A percentile compares a stretch with the other conserved stretches of the same genome.
Conservation (phyloP, 1,284 basidiomycete genomes). For the Trichosporon coremiiforme region DNA sequence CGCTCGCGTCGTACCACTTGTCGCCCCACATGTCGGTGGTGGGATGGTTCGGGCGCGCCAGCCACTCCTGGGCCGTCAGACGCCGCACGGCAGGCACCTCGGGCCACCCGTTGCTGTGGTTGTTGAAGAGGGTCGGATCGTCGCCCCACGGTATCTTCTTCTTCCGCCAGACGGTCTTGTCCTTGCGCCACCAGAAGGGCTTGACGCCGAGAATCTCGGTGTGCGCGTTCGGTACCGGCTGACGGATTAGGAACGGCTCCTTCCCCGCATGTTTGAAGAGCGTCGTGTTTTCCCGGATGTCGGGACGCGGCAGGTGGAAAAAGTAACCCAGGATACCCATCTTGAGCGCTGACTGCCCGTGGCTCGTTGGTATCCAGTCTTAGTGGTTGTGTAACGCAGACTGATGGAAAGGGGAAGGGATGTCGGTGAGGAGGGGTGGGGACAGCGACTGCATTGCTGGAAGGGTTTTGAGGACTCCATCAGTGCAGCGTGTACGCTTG, state of each 20-base stretch:
- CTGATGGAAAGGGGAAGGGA: neutral
- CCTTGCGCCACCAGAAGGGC: constrained; percentile 6
- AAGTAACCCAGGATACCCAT: neutral
- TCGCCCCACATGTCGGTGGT: neutral
- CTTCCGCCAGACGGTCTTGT: neutral
- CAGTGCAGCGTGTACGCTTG: neutral
- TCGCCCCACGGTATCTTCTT: neutral
- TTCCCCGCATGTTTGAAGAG: constrained; percentile 4
- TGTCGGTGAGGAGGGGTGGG: neutral
- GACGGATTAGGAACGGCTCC: neutral
- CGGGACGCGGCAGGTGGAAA: neutral
- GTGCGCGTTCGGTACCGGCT: neutral
- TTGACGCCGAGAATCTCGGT: neutral
- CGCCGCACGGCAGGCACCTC: neutral
- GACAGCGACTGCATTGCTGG: neutral
- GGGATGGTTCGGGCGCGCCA: neutral
- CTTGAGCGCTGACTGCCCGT: neutral
- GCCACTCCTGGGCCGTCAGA: neutral
- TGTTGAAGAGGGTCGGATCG: neutral
- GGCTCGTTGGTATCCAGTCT: no score
- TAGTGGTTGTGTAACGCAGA: no score
- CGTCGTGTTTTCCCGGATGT: neutral
- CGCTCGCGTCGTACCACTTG: neutral
- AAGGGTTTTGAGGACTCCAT: neutral
- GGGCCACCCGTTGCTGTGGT: neutral